Percentiles rank a stretch among this genome's conserved stretches.
Evolutionary conservation across 345 rosid species (phyloP).

Genomic region (Eucalyptus tenuipes): DNA sequence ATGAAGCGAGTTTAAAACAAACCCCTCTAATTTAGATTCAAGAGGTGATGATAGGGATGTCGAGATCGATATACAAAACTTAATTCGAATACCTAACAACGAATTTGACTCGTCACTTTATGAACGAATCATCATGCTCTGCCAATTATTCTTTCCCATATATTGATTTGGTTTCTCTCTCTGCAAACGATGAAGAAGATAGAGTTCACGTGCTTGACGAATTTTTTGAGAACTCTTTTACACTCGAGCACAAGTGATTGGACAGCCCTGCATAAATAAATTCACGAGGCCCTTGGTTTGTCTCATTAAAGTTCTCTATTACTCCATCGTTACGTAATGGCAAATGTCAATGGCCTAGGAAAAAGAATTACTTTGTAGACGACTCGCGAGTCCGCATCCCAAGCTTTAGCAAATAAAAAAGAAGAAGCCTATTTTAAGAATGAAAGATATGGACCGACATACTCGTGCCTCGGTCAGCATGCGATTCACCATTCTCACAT

Average conservation of each 20-base stretch:
- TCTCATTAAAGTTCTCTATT: too few species aligned
- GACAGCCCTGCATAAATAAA: too few species aligned
- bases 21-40: not conserved
- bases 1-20: not conserved
- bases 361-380: not conserved
- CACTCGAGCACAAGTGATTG: too few species aligned
- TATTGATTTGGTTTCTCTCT: not conserved
- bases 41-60: not conserved
- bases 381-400: not conserved
- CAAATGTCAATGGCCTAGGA: not conserved
- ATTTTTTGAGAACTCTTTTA: too few species aligned
- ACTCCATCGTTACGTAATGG: not conserved
- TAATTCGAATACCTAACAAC: too few species aligned
- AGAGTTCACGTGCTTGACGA: too few species aligned
- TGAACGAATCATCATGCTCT: not conserved
- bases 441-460: not conserved
- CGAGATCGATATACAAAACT: not conserved
- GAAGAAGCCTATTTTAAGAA: not conserved
- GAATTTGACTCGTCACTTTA: not conserved
- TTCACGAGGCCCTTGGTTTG: too few species aligned
- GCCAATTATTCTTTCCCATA: not conserved
- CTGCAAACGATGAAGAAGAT: not conserved
- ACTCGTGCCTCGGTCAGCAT: not conserved
- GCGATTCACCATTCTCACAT: not conserved
- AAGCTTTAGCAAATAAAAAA: not conserved